phyloP scores from a whole-genome alignment of 2,329 filamentous ascomycete genomes.

The Penicillium sp. region DNA sequence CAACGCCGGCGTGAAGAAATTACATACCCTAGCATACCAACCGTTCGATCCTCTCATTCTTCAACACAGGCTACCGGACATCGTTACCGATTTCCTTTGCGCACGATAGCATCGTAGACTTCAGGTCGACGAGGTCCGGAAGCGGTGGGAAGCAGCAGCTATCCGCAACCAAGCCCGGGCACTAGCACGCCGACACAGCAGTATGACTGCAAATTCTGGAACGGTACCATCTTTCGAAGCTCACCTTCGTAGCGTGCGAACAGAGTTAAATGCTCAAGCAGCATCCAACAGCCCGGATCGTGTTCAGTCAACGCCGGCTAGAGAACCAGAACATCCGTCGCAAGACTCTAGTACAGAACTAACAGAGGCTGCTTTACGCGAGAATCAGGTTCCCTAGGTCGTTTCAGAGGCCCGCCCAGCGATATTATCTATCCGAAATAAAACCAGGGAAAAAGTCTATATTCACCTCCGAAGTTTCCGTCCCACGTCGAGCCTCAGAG shows the following conservation, averaged over 20 bases:
- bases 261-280: neutral
- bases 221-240: neutral
- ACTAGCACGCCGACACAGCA: neutral
- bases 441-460: neutral
- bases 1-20: neutral
- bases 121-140: neutral
- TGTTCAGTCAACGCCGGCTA: neutral
- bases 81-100: neutral
- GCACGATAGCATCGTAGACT: neutral
- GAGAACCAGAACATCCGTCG: neutral
- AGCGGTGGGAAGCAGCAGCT: neutral
- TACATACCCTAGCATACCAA: neutral
- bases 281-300: neutral
- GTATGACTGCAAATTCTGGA: neutral
- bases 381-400: neutral
- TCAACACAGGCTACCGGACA: neutral
- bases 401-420: neutral
- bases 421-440: neutral
- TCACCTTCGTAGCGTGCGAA: neutral
- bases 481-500: neutral
- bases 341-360: neutral
- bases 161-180: neutral
- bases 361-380: neutral
- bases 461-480: neutral
- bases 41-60: neutral